phyloP scores from a whole-genome alignment of 2,329 filamentous ascomycete species.

The Drechmeria coniospora region DNA sequence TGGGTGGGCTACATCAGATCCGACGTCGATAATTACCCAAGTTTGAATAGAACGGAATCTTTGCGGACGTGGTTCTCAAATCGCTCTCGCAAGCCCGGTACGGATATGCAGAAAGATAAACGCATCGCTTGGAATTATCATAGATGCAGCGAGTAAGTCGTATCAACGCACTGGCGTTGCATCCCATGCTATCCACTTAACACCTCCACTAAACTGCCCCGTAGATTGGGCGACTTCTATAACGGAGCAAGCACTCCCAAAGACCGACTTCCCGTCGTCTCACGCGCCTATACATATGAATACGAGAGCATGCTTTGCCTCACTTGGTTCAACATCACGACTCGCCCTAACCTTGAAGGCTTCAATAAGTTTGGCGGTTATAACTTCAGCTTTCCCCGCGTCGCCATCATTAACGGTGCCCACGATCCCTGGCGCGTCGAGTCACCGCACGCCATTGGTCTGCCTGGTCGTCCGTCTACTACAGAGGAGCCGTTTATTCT shows the following conservation, averaged over 20 bases:
- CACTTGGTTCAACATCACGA: slow-evolving; percentile 53
- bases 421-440: slow-evolving; percentile 69
- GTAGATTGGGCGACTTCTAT: slow-evolving; percentile 62
- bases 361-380: slow-evolving; percentile 69
- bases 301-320: slow-evolving; percentile 49
- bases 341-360: slow-evolving; percentile 42
- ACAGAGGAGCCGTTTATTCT: slow-evolving; percentile 55
- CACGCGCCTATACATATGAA: slow-evolving; percentile 49
- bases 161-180: background rate
- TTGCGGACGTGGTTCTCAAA: slow-evolving; percentile 16
- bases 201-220: slow-evolving; percentile 5
- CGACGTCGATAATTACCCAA: slow-evolving; percentile 15
- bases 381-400: slow-evolving; percentile 54
- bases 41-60: too few relatives aligned
- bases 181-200: background rate
- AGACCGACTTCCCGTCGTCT: slow-evolving; percentile 52
- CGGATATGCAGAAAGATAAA: too few relatives aligned
- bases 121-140: too few relatives aligned
- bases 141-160: too few relatives aligned
- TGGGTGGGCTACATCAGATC: slow-evolving; percentile 30
- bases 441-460: slow-evolving; percentile 51
- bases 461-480: slow-evolving; percentile 42
- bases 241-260: slow-evolving; percentile 55
- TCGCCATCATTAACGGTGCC: slow-evolving; percentile 63
- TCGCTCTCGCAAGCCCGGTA: too few relatives aligned